A percentile compares a stretch with the other conserved stretches of the same genome.
These are phyloP conservation scores for Myxozyma melibiosi DNA, from an alignment of 805 yeast genomes.

Conservation along the genomic window DNA sequence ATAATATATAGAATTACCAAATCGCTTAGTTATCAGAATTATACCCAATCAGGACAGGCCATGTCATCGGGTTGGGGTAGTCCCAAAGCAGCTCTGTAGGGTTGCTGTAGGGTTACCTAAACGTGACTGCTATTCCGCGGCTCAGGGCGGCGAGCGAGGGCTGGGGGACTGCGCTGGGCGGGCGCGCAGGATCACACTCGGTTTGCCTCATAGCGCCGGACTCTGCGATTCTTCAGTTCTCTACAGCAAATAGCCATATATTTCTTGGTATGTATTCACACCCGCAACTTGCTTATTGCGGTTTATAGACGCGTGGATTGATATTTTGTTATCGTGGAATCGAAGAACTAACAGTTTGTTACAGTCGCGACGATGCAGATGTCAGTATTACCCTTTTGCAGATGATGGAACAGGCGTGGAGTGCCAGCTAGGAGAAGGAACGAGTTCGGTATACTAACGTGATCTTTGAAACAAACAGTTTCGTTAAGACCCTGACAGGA, in stretches of 20 bases:
- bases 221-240: neutral
- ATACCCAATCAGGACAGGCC: too few species aligned
- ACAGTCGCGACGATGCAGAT: constrained; percentile 29
- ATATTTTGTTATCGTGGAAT: neutral
- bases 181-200: too few species aligned
- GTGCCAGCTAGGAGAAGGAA: too few species aligned
- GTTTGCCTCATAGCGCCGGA: too few species aligned
- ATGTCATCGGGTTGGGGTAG: constrained; percentile 4
- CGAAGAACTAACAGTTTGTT: neutral
- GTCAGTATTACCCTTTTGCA: constrained; percentile 20
- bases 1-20: too few species aligned
- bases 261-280: constrained; percentile 3
- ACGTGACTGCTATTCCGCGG: constrained; percentile 1
- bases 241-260: constrained; percentile 5
- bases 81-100: neutral
- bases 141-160: neutral
- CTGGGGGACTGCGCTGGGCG: too few species aligned
- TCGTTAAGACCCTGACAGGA: constrained; percentile 44
- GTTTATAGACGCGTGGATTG: neutral
- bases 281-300: too few species aligned
- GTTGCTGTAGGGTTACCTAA: neutral
- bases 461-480: constrained; percentile 36
- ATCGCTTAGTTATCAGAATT: too few species aligned
- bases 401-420: too few species aligned
- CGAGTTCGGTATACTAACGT: constrained; percentile 8